Conservation (phyloP, 1,139 yeast species). For the Protomyces inouyei region DNA sequence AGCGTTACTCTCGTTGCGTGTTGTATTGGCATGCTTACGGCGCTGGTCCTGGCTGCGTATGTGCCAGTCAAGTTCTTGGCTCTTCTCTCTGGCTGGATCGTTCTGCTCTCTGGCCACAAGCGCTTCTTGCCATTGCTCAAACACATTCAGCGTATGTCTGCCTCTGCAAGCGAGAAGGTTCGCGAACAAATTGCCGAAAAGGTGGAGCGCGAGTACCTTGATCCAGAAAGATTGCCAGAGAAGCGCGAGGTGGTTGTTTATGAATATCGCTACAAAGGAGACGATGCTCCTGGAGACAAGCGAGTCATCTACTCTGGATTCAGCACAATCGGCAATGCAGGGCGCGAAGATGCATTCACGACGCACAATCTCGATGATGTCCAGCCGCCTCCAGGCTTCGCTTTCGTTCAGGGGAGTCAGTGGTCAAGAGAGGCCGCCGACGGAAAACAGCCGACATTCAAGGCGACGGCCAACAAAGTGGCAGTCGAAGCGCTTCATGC, state of each 20-base stretch:
- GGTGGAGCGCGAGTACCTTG: slow-evolving; percentile 15
- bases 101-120: slow-evolving; percentile 16
- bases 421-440: slow-evolving; percentile 5
- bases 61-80: slow-evolving; percentile 16
- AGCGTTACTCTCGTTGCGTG: slow-evolving; percentile 13
- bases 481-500: not conserved
- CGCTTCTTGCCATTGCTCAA: slow-evolving; percentile 9
- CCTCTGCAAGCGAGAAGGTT: slow-evolving; percentile 1
- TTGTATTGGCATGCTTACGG: not conserved
- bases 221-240: slow-evolving; percentile 10
- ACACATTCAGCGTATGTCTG: not conserved
- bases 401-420: slow-evolving; percentile 4
- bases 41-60: slow-evolving; percentile 9
- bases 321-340: slow-evolving; percentile 24
- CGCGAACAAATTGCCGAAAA: not conserved
- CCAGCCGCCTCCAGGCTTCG: slow-evolving; percentile 17
- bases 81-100: slow-evolving; percentile 14
- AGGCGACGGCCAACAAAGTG: not conserved
- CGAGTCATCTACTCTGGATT: slow-evolving; percentile 20
- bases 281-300: not conserved
- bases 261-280: slow-evolving; percentile 7
- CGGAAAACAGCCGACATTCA: not conserved
- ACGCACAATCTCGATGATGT: slow-evolving; percentile 16
- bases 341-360: slow-evolving; percentile 16
- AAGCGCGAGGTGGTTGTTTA: slow-evolving; percentile 10